These are phyloP conservation scores for Penicillium robsamsonii DNA, from an alignment of 495 filamentous ascomycete genomes.

Conservation along the genomic window DNA sequence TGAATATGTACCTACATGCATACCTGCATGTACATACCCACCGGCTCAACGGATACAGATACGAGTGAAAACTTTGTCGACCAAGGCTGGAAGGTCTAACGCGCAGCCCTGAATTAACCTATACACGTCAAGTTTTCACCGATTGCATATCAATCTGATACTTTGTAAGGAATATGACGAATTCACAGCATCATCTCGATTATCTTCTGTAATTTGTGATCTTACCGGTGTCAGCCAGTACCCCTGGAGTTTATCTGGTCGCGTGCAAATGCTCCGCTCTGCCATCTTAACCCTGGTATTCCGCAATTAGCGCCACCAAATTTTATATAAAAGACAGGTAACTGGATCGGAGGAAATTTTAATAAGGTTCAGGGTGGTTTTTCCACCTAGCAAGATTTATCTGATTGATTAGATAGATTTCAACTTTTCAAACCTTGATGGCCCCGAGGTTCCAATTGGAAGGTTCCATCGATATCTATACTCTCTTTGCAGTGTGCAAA, in stretches of 20 bases:
- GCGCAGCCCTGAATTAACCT: not conserved
- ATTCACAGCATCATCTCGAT: not conserved
- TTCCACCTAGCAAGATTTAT: not conserved
- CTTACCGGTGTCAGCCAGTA: not conserved
- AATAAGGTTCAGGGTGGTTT: not conserved
- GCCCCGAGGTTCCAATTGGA: too few species aligned
- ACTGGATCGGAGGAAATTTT: not conserved
- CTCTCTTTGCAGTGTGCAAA: not conserved
- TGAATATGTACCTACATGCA: not conserved
- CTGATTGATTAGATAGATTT: conserved; percentile 10
- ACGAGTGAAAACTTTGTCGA: not conserved
- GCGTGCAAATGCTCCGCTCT: not conserved
- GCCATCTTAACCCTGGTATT: not conserved
- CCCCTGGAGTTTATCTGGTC: not conserved
- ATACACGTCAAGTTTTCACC: not conserved
- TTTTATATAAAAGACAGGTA: not conserved
- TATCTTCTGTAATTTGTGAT: not conserved
- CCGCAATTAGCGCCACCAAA: not conserved
- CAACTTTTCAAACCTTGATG: not conserved
- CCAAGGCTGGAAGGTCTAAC: too few species aligned
- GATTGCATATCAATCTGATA: not conserved
- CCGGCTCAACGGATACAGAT: not conserved
- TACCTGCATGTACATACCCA: not conserved
- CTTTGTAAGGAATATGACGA: not conserved
- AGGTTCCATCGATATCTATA: not conserved